Base-by-base conservation (phyloP, 129 eudicot genomes). In the Artemisia tridentata region DNA sequence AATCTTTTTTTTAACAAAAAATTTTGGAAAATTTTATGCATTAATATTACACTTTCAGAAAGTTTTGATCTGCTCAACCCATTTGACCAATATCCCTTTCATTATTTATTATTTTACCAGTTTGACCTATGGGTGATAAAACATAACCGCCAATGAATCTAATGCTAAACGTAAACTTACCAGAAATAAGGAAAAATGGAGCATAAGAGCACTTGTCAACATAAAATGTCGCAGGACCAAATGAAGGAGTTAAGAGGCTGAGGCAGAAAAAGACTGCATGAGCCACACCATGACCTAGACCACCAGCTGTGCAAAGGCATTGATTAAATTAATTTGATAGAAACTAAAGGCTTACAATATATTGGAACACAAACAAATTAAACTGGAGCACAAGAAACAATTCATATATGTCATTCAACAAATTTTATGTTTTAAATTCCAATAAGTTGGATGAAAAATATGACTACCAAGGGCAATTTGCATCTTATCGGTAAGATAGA, bases 211-310 rank as follows among this genome's bases (percentile, higher is more conserved):
- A 93, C 68, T 81, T 93, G 63, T 93, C 97, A 51, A 84, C 90
- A 86, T 93, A 89, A 78, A 74, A 87, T 18, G 98, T 93, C 51
- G 87, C 98, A 3, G 98, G 96, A 25, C 98, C 98, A 79, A 93
- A 93, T 60, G 98, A 83, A 65, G 98, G 98, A 16, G 98, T 89
- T 71, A 93, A 75, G 73, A 93, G 95, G 82, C 98, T 82, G 34
- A 93, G 79, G 74, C 98, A 93, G 84, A 93, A 93, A 75, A 93
- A 93, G 34, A 93, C 95, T 0, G 95, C 98, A 87, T 93, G 98
- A 61, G 98, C 97, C 66, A 93, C 81, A 27, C 96, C 98, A 75
- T 93, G 98, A 79, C 98, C 98, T 76, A 93, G 83, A 52, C 98
- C 98, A 51, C 96, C 95, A 80, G 98, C 98, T 92, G 98, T 77